These are phyloP conservation scores for Orbilia blumenaviensis DNA, from an alignment of 2,329 filamentous ascomycete genomes.

Conservation along the genomic window DNA sequence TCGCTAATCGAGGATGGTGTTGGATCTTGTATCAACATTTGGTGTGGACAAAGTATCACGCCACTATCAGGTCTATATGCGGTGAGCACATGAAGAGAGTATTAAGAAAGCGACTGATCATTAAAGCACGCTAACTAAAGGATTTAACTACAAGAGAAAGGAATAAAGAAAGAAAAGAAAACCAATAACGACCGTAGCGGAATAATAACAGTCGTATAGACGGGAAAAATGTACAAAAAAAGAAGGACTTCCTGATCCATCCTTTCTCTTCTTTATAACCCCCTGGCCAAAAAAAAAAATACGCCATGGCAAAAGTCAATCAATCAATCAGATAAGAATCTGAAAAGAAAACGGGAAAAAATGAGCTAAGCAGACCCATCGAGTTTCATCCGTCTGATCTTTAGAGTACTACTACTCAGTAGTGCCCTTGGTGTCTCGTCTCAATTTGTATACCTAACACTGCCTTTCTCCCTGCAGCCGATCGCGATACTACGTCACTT, in stretches of 20 bases:
- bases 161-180: slow-evolving; percentile 31
- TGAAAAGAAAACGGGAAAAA: slow-evolving; percentile 15
- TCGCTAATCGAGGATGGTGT: slow-evolving; percentile 5
- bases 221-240: slow-evolving; percentile 35
- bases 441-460: slow-evolving; percentile 16
- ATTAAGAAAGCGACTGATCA: slow-evolving; percentile 45
- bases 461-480: not conserved
- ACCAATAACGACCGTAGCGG: slow-evolving; percentile 31
- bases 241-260: slow-evolving; percentile 27
- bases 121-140: slow-evolving; percentile 52
- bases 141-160: slow-evolving; percentile 29
- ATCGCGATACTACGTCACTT: slow-evolving; percentile 10
- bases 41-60: slow-evolving; percentile 30
- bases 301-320: slow-evolving; percentile 14
- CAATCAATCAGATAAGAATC: slow-evolving; percentile 23
- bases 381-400: slow-evolving; percentile 14
- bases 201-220: slow-evolving; percentile 38
- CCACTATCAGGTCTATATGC: slow-evolving; percentile 41
- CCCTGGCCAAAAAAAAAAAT: not conserved
- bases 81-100: not conserved
- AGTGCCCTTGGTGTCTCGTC: not conserved
- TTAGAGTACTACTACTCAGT: slow-evolving; percentile 30
- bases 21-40: slow-evolving; percentile 9
- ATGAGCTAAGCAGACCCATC: slow-evolving; percentile 32
- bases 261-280: slow-evolving; percentile 19